Evolutionary conservation across 768 basidiomycete genomes (phyloP).

Genomic region (Lentinula raphanica): DNA sequence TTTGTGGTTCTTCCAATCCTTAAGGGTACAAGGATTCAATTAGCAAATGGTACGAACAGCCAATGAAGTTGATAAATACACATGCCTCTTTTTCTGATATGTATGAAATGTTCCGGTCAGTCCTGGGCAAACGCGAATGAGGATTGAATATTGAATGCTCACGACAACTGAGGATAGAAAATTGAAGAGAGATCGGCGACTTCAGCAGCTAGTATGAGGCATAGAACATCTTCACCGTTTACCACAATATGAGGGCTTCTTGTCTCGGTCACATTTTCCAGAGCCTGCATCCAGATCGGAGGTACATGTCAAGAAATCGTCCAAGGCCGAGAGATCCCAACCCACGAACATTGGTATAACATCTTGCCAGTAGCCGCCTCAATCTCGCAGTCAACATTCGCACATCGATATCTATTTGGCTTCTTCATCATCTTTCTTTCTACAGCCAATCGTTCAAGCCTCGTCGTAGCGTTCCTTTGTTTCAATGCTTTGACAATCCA

Average conservation of each 20-base stretch:
- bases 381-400: constrained; percentile 21
- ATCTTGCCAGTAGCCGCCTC: constrained; percentile 22
- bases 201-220: too few relatives aligned
- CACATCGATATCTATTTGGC: constrained; percentile 24
- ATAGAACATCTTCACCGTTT: constrained; percentile 21
- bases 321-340: too few relatives aligned
- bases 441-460: constrained; percentile 13
- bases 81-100: constrained; percentile 6
- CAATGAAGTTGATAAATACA: too few relatives aligned
- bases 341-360: constrained; percentile 18
- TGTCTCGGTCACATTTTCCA: constrained; percentile 25
- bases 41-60: too few relatives aligned
- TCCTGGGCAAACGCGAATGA: not conserved
- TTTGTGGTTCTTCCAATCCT: constrained; percentile 33
- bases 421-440: constrained; percentile 21
- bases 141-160: too few relatives aligned
- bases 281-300: constrained; percentile 21
- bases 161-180: constrained; percentile 7
- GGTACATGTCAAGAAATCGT: too few relatives aligned
- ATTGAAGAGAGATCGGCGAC: not conserved
- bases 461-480: constrained; percentile 14
- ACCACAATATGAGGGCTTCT: constrained; percentile 28
- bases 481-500: constrained; percentile 18
- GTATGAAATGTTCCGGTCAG: too few relatives aligned
- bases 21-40: too few relatives aligned